Conservation (phyloP, 345 rosid species). For the Lumnitzera littorea region DNA sequence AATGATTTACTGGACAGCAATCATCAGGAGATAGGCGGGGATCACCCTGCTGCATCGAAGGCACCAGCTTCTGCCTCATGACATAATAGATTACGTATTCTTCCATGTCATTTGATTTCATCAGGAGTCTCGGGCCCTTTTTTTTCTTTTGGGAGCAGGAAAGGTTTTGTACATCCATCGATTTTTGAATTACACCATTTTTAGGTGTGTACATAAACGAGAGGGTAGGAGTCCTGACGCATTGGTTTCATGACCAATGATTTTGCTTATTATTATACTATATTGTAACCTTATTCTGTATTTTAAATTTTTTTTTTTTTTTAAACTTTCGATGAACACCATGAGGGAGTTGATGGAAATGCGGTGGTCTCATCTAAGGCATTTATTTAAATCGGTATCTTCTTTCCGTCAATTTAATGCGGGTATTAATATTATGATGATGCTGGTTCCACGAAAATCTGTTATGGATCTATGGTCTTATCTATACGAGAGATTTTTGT, state of each 20-base stretch:
- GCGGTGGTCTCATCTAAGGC: too few species aligned
- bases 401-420: too few species aligned
- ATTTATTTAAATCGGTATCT: too few species aligned
- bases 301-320: constrained; percentile 1
- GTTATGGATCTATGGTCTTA: too few species aligned
- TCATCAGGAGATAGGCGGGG: too few species aligned
- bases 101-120: constrained; percentile 1
- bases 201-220: constrained; percentile 32
- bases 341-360: too few species aligned
- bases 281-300: not conserved
- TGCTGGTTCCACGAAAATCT: too few species aligned
- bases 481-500: too few species aligned
- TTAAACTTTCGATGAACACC: not conserved
- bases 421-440: too few species aligned
- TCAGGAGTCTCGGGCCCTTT: not conserved
- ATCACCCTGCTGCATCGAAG: constrained; percentile 7
- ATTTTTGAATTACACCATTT: constrained; percentile 10
- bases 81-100: constrained; percentile 17
- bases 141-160: constrained; percentile 1
- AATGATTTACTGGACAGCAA: too few species aligned
- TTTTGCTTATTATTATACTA: constrained; percentile 12
- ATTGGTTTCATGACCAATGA: constrained; percentile 16
- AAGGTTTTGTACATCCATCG: constrained; percentile 10
- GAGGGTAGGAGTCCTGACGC: constrained; percentile 14
- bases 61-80: constrained; percentile 27